Conservation (phyloP, 2,329 filamentous ascomycete species). For the Microsporum canis region DNA sequence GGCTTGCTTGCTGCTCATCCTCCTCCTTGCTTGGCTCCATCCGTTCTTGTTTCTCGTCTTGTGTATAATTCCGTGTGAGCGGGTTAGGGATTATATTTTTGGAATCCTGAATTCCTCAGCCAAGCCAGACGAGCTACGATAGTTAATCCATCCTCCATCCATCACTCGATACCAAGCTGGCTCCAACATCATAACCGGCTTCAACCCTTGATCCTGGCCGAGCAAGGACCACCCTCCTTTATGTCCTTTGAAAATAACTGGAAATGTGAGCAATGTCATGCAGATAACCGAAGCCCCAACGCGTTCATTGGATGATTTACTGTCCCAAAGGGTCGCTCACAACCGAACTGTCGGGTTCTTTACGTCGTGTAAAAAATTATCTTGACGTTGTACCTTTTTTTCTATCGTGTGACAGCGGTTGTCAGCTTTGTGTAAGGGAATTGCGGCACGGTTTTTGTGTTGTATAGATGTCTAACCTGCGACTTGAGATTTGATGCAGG, state of each 20-base stretch:
- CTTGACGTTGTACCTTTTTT: background rate
- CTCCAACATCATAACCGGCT: background rate
- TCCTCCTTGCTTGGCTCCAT: background rate
- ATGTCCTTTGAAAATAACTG: background rate
- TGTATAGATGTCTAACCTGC: background rate
- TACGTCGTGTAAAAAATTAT: background rate
- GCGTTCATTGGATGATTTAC: constrained; percentile 1
- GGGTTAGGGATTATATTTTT: background rate
- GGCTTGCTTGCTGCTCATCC: background rate
- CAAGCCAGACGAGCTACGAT: background rate
- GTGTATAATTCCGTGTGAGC: background rate
- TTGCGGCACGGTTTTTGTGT: background rate
- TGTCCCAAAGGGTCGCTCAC: background rate
- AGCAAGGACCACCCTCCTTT: background rate
- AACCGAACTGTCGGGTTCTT: constrained; percentile 5
- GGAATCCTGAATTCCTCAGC: background rate
- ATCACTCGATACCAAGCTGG: too few relatives aligned
- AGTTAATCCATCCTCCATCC: too few relatives aligned
- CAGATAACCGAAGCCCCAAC: constrained; percentile 1
- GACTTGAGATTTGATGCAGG: background rate
- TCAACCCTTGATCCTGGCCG: background rate
- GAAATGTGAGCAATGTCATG: constrained; percentile 5
- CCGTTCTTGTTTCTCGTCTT: background rate
- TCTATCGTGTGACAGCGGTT: background rate
- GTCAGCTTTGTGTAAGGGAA: background rate